Percentiles rank a stretch among this genome's conserved stretches.
phyloP scores from a whole-genome alignment of 495 filamentous ascomycete genomes.

The Hypoxylon lenormandii region DNA sequence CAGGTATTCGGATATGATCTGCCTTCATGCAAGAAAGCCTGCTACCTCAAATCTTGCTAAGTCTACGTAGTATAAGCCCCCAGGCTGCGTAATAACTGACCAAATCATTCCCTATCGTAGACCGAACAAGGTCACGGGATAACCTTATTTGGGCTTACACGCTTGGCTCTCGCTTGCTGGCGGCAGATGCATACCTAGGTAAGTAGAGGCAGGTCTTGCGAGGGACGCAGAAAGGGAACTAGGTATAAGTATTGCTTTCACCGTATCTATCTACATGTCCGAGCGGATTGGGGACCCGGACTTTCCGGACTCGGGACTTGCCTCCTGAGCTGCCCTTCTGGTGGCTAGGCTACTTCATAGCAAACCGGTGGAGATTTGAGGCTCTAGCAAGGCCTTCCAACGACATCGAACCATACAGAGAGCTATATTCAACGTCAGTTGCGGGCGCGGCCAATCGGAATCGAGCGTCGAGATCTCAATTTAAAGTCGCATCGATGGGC shows the following conservation, averaged over 20 bases:
- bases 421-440: constrained; percentile 29
- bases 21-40: neutral
- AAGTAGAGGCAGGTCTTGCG: constrained; percentile 4
- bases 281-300: constrained; percentile 27
- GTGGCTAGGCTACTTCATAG: constrained; percentile 18
- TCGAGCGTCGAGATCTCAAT: constrained; percentile 19
- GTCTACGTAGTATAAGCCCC: neutral
- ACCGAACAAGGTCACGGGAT: constrained; percentile 8
- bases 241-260: constrained; percentile 2
- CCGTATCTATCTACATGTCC: constrained; percentile 19
- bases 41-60: neutral
- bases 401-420: constrained; percentile 35
- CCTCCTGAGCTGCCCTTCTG: constrained; percentile 34
- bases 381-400: constrained; percentile 35
- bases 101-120: neutral
- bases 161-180: constrained; percentile 22
- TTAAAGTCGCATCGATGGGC: constrained; percentile 20
- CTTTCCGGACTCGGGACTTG: constrained; percentile 24
- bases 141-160: constrained; percentile 18
- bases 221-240: constrained; percentile 8
- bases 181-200: constrained; percentile 2
- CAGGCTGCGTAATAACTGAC: neutral
- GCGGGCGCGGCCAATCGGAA: constrained; percentile 33
- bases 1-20: neutral
- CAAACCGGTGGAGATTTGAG: constrained; percentile 43